Percentiles rank a stretch among this genome's conserved stretches.
Conservation (phyloP, 257 asterid genomes). For the Solanum clarkiae region DNA sequence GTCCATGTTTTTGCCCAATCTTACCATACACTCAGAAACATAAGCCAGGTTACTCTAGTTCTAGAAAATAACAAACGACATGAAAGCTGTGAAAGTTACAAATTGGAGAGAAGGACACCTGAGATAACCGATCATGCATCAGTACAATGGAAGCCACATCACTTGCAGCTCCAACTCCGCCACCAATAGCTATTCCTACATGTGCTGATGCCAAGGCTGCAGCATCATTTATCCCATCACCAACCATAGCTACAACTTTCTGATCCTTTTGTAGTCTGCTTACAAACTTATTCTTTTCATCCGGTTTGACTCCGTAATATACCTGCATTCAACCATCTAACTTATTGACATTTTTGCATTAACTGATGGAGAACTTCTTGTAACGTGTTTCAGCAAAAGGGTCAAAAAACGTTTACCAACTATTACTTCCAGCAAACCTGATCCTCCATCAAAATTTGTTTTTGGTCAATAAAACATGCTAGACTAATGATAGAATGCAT, state of each 20-base stretch:
- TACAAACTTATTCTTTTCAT: constrained; percentile 66
- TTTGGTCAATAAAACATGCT: not conserved
- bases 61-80: not conserved
- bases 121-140: constrained; percentile 86
- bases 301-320: constrained; percentile 75
- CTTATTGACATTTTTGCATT: not conserved
- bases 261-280: constrained; percentile 52
- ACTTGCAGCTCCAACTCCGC: constrained; percentile 97
- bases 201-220: constrained; percentile 96
- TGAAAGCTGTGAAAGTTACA: not conserved
- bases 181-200: constrained; percentile 91
- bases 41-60: not conserved
- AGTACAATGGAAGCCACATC: constrained; percentile 94
- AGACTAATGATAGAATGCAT: not conserved
- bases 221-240: constrained; percentile 97
- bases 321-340: constrained; percentile 50
- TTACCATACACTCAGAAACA: not conserved
- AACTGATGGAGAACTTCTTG: not conserved
- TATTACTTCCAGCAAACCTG: not conserved
- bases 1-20: not conserved
- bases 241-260: constrained; percentile 94
- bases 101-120: constrained; percentile 30
- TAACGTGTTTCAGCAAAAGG: not conserved
- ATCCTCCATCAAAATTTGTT: not conserved
- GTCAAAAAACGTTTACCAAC: not conserved